Conservation (phyloP, 331 rosid species). For the Dryas integrifolia region DNA sequence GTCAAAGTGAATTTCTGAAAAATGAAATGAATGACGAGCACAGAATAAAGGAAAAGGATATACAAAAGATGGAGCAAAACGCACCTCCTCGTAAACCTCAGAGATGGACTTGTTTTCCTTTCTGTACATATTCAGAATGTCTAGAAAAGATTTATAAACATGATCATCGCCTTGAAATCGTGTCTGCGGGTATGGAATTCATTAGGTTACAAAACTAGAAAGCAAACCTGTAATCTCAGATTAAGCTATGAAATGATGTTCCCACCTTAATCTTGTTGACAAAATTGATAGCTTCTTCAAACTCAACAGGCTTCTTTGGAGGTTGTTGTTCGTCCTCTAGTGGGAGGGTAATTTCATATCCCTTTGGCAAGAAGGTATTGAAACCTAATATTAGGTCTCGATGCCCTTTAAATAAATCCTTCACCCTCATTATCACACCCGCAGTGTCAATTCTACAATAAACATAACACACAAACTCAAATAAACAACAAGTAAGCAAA, state of each 20-base stretch:
- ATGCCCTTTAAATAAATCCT: constrained; percentile 90
- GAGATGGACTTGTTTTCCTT: constrained; percentile 80
- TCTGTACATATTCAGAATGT: constrained; percentile 93
- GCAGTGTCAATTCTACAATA: constrained; percentile 80
- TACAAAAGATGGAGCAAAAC: constrained; percentile 38
- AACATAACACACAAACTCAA: constrained; percentile 31
- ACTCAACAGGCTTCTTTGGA: constrained; percentile 87
- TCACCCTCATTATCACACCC: constrained; percentile 93
- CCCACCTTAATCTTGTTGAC: constrained; percentile 93
- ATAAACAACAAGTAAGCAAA: constrained; percentile 30
- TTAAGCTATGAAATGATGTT: constrained; percentile 18
- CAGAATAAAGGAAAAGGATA: background rate
- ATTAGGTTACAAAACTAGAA: constrained; percentile 30
- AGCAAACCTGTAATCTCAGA: constrained; percentile 21
- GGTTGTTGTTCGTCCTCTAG: constrained; percentile 77
- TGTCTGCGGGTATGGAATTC: constrained; percentile 51
- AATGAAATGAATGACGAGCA: constrained; percentile 14
- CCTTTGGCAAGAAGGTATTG: constrained; percentile 97
- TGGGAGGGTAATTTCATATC: constrained; percentile 91
- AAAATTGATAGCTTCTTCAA: constrained; percentile 92
- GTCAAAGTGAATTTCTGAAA: constrained; percentile 24
- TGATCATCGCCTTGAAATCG: constrained; percentile 90
- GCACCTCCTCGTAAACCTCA: constrained; percentile 85
- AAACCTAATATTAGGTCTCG: constrained; percentile 88
- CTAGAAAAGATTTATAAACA: constrained; percentile 90